Evolutionary conservation across 306 rosid genomes (phyloP).

Genomic region (Gleditsia sinensis): DNA sequence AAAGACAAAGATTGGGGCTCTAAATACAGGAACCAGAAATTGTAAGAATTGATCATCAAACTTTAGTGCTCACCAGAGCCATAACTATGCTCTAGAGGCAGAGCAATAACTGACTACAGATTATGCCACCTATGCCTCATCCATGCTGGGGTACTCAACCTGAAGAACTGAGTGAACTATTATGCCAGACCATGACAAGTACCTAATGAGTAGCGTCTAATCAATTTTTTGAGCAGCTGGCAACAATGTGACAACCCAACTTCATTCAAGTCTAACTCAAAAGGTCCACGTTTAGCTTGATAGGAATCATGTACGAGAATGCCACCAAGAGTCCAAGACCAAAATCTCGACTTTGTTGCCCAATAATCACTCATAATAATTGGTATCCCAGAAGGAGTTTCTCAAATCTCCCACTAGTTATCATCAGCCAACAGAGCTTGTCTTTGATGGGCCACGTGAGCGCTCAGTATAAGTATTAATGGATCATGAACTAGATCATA

Average conservation of each 20-base stretch:
- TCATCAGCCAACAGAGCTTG: background rate
- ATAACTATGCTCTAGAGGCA: too few species aligned
- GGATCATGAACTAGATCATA: too few species aligned
- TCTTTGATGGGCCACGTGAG: too few species aligned
- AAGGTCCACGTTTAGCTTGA: background rate
- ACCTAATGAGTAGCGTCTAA: background rate
- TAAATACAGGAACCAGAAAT: slow-evolving; percentile 12
- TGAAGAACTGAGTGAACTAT: background rate
- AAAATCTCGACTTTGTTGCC: too few species aligned
- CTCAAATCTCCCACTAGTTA: background rate
- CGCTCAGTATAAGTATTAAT: too few species aligned
- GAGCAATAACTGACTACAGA: too few species aligned
- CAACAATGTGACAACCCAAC: background rate
- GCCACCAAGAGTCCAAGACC: background rate
- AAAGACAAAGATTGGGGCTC: background rate
- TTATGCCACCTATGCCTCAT: background rate
- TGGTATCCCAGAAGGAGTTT: too few species aligned
- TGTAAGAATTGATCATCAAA: background rate
- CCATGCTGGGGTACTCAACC: background rate
- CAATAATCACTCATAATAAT: too few species aligned
- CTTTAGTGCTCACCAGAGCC: background rate
- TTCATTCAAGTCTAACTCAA: background rate
- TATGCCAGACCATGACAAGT: background rate
- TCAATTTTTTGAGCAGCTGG: background rate
- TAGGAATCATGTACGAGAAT: background rate